phyloP scores from a whole-genome alignment of 2,329 filamentous ascomycete species.

The Colletotrichum sansevieriae region DNA sequence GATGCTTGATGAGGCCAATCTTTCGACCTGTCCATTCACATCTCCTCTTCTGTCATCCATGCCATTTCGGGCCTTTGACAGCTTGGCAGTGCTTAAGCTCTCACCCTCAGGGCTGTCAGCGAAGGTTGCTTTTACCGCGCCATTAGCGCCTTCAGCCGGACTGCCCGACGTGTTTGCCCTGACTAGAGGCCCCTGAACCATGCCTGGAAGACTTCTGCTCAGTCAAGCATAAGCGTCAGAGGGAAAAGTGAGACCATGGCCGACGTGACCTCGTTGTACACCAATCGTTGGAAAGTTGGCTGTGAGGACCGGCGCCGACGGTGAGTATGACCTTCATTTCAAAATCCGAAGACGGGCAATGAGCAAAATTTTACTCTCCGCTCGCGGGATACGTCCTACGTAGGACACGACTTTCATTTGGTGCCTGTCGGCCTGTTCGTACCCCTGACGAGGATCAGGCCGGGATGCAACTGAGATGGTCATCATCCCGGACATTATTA shows the following conservation, averaged over 20 bases:
- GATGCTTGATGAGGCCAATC: no score
- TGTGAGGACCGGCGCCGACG: no score
- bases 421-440: slow-evolving; percentile 1
- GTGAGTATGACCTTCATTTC: neutral
- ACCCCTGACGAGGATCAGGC: neutral
- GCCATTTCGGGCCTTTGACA: neutral
- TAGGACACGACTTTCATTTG: neutral
- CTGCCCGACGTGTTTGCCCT: neutral
- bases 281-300: no score
- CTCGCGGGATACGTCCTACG: neutral
- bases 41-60: slow-evolving; percentile 12
- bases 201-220: no score
- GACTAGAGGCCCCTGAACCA: neutral
- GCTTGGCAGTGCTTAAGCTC: neutral
- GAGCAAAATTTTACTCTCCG: neutral
- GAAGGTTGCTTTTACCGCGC: neutral
- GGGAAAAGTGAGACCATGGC: neutral
- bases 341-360: slow-evolving; percentile 6
- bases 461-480: neutral
- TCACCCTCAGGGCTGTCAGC: neutral
- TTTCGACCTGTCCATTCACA: slow-evolving; percentile 3
- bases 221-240: no score
- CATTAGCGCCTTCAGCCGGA: neutral
- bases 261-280: no score
- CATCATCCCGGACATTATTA: neutral